Evolutionary conservation across 495 filamentous ascomycete species (phyloP).

Genomic region (Podospora anserina): DNA sequence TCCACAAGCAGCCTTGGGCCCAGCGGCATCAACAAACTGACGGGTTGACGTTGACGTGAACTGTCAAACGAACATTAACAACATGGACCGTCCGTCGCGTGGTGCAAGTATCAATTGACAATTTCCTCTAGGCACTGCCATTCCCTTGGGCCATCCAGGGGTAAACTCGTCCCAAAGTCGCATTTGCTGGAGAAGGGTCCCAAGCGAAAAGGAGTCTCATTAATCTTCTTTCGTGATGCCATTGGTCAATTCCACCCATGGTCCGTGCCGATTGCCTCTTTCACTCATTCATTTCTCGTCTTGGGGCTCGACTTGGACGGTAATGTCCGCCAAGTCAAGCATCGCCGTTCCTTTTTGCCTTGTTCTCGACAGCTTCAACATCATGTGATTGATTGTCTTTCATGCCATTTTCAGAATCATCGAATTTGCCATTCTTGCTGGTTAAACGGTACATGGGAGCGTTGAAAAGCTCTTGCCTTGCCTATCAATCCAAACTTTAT

Average conservation of each 20-base stretch:
- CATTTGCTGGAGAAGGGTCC: neutral
- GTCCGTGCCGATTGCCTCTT: neutral
- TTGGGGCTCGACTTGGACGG: neutral
- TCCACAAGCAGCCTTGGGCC: neutral
- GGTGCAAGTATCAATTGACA: neutral
- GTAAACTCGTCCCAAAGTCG: neutral
- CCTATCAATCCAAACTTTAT: neutral
- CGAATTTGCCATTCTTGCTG: too few species aligned
- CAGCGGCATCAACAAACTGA: neutral
- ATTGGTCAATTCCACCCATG: neutral
- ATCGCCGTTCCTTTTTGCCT: neutral
- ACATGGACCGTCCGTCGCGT: neutral
- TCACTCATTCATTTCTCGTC: neutral
- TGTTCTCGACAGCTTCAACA: neutral
- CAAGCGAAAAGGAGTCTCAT: neutral
- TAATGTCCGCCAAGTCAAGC: neutral
- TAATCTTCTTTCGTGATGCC: neutral
- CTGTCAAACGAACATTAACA: slow-evolving; percentile 1
- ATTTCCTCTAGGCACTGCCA: neutral
- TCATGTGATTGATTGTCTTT: neutral
- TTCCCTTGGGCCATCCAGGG: neutral
- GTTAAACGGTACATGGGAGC: neutral
- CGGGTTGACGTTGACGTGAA: neutral
- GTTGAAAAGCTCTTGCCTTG: neutral
- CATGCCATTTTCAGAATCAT: too few species aligned